phyloP scores from a whole-genome alignment of 1,284 basidiomycete species.

The Cutaneotrichosporon sp. region DNA sequence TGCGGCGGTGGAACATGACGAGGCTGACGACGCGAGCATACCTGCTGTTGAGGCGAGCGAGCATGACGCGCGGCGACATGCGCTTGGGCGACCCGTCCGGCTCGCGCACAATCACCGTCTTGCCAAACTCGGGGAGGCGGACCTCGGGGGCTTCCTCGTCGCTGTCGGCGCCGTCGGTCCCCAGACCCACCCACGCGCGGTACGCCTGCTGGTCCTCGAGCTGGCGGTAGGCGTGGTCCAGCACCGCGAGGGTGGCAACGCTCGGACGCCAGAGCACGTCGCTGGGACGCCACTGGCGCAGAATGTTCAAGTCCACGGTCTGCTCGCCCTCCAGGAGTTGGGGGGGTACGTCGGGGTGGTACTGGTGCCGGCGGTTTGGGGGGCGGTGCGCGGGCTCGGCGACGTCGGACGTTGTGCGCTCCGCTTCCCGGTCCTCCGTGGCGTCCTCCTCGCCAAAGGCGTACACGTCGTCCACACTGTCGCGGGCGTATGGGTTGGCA shows the following conservation, averaged over 20 bases:
- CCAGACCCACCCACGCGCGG: conserved; percentile 30
- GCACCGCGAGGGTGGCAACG: conserved; percentile 32
- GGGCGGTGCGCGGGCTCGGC: conserved; percentile 25
- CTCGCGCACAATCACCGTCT: conserved; percentile 27
- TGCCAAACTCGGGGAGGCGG: conserved; percentile 30
- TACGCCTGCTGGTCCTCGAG: conserved; percentile 33
- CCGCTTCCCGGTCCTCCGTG: not conserved
- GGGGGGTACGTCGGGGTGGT: conserved; percentile 1
- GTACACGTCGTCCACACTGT: not conserved
- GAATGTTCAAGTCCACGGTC: conserved; percentile 20
- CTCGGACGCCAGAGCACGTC: conserved; percentile 47
- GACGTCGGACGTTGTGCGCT: conserved; percentile 12
- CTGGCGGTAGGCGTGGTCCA: conserved; percentile 41
- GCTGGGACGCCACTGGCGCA: conserved; percentile 42
- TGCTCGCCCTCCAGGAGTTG: conserved; percentile 1
- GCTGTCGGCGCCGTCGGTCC: conserved; percentile 28
- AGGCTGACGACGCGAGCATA: conserved; percentile 41
- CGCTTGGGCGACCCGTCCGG: conserved; percentile 28
- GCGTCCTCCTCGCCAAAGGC: not conserved
- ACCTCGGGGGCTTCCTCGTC: conserved; percentile 19
- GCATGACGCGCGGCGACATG: conserved; percentile 32
- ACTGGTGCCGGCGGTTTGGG: conserved; percentile 37
- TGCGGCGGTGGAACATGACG: conserved; percentile 44
- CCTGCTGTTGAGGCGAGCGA: conserved; percentile 39
- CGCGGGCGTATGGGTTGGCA: not conserved